A percentile compares a stretch with the other conserved stretches of the same genome.
phyloP scores from a whole-genome alignment of 1,139 yeast species.

The Geotrichum aggregatum region DNA sequence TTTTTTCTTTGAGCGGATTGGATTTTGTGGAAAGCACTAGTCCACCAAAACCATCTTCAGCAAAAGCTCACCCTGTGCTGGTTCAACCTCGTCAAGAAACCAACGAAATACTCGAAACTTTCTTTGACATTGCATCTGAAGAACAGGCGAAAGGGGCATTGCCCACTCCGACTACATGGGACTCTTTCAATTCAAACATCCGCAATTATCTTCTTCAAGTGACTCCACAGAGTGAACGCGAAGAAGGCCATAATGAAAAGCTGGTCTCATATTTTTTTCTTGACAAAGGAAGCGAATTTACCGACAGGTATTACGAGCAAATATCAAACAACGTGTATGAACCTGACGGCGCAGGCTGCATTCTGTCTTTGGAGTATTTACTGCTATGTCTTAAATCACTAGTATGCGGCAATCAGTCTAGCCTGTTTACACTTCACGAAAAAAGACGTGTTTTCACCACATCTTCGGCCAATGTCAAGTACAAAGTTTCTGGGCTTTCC shows the following conservation, averaged over 20 bases:
- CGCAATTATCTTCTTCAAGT: constrained; percentile 4
- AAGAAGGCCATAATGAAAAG: constrained; percentile 4
- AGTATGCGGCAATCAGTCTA: constrained; percentile 19
- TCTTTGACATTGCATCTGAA: background rate
- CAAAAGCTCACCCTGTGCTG: background rate
- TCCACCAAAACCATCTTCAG: background rate
- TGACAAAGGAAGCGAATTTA: constrained; percentile 15
- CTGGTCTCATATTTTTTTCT: constrained; percentile 10
- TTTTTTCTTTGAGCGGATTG: background rate
- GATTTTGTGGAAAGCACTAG: background rate
- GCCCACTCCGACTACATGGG: constrained; percentile 6
- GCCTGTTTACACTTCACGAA: constrained; percentile 14
- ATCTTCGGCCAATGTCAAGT: constrained; percentile 3
- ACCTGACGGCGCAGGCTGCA: constrained; percentile 6
- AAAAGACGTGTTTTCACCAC: constrained; percentile 12
- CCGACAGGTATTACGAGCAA: constrained; percentile 15
- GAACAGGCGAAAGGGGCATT: background rate
- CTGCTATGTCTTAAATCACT: constrained; percentile 13
- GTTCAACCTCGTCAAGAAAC: background rate
- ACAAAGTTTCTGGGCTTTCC: constrained; percentile 27
- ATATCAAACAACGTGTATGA: constrained; percentile 8
- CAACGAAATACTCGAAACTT: background rate
- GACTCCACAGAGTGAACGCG: constrained; percentile 6
- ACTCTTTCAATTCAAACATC: constrained; percentile 8
- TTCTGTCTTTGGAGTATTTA: constrained; percentile 10